Percentiles rank a stretch among this genome's conserved stretches.
Conservation (phyloP, 2,329 filamentous ascomycete genomes). For the Aspergillus texensis region DNA sequence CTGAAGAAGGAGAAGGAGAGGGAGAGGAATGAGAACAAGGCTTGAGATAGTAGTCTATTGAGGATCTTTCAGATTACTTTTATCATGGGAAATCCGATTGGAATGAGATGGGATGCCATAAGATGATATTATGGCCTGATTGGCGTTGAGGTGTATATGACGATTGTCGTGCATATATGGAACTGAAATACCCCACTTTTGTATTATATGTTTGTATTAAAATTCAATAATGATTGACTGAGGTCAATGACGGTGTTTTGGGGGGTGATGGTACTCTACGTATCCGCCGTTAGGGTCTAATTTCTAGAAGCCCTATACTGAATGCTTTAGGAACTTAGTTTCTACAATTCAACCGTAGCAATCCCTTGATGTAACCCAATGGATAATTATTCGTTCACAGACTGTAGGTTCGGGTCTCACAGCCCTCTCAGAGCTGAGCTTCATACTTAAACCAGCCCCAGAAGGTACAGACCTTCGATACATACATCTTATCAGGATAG, state of each 20-base stretch:
- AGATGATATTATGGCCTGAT: background rate
- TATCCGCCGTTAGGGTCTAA: background rate
- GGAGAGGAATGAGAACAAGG: background rate
- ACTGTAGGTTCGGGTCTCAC: no score
- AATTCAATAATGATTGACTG: background rate
- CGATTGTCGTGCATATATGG: background rate
- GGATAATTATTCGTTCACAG: no score
- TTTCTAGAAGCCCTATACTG: background rate
- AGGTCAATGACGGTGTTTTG: background rate
- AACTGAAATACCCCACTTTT: constrained; percentile 1
- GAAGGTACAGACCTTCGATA: no score
- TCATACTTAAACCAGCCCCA: no score
- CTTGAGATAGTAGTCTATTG: background rate
- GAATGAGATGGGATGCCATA: background rate
- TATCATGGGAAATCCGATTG: background rate
- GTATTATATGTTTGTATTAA: background rate
- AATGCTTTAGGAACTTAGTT: background rate
- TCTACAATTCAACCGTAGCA: no score
- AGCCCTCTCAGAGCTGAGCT: no score
- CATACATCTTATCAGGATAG: no score
- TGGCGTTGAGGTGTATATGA: background rate
- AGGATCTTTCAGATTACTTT: background rate
- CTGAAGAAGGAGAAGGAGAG: constrained; percentile 36
- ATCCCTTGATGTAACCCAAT: no score
- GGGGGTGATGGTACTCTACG: background rate